These are phyloP conservation scores for Suhomyces ambrosiae DNA, from an alignment of 1,139 yeast species.

Conservation along the genomic window DNA sequence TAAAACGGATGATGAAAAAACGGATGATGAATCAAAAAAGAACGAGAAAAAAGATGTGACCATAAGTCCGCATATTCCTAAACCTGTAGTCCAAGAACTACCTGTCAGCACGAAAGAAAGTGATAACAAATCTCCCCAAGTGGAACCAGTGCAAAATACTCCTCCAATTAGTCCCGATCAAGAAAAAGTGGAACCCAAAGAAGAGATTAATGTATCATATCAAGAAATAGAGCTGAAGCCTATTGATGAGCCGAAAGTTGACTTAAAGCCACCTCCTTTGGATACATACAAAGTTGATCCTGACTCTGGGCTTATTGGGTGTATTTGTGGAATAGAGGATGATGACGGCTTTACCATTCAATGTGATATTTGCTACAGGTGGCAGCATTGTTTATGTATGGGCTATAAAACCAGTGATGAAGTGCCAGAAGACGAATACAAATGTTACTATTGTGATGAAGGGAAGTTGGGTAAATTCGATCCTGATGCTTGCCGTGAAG, in stretches of 20 bases:
- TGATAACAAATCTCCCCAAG: too few relatives aligned
- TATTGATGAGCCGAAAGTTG: too few relatives aligned
- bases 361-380: constrained; percentile 86
- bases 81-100: too few relatives aligned
- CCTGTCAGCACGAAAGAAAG: too few relatives aligned
- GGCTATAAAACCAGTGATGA: constrained; percentile 70
- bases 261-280: constrained; percentile 40
- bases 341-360: constrained; percentile 96
- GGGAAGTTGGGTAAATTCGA: constrained; percentile 52
- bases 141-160: too few relatives aligned
- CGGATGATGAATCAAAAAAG: constrained; percentile 20
- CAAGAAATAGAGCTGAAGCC: too few relatives aligned
- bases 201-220: too few relatives aligned
- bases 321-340: constrained; percentile 85
- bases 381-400: constrained; percentile 95
- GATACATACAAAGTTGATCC: constrained; percentile 64
- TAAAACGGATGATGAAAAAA: constrained; percentile 19
- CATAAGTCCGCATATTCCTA: too few relatives aligned
- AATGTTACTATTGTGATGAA: constrained; percentile 78
- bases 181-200: too few relatives aligned
- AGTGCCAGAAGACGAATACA: constrained; percentile 78
- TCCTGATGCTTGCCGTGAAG: constrained; percentile 40
- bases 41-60: background rate
- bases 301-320: constrained; percentile 83
- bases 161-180: too few relatives aligned